A percentile compares a stretch with the other conserved stretches of the same genome.
phyloP scores from a whole-genome alignment of 2,329 filamentous ascomycete genomes.

The Apiospora marii region DNA sequence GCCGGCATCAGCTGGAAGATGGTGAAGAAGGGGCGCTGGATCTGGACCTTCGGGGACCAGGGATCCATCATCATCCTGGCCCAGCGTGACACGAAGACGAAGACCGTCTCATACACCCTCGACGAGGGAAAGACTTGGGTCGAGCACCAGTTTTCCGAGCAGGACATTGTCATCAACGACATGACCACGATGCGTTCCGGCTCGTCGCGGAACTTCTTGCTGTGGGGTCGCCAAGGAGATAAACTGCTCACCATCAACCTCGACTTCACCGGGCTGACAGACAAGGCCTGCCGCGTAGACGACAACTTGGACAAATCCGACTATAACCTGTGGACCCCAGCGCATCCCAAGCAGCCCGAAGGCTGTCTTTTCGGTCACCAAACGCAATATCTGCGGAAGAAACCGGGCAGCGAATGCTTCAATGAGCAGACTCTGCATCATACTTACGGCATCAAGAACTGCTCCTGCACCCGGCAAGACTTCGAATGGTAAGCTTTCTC shows the following conservation, averaged over 20 bases:
- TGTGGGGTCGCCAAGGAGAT: conserved; percentile 77
- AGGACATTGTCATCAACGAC: conserved; percentile 76
- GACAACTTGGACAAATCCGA: conserved; percentile 64
- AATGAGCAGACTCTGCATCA: conserved; percentile 77
- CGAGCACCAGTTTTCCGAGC: conserved; percentile 75
- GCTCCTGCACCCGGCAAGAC: conserved; percentile 83
- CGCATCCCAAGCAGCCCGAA: conserved; percentile 78
- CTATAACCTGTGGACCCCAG: conserved; percentile 88
- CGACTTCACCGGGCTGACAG: conserved; percentile 84
- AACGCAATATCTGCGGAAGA: conserved; percentile 91
- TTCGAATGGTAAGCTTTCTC: conserved; percentile 81
- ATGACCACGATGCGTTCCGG: conserved; percentile 91
- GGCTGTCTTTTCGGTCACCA: conserved; percentile 94
- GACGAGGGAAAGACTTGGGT: conserved; percentile 85
- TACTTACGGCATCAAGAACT: conserved; percentile 78
- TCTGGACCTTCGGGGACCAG: conserved; percentile 96
- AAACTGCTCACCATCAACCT: conserved; percentile 79
- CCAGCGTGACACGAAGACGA: conserved; percentile 72
- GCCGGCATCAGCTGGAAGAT: conserved; percentile 89
- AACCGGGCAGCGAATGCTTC: conserved; percentile 78
- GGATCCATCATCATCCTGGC: conserved; percentile 92
- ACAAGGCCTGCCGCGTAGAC: conserved; percentile 76
- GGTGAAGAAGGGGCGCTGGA: conserved; percentile 86
- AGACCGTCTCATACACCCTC: conserved; percentile 75
- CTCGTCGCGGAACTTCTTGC: conserved; percentile 86